Evolutionary conservation across 306 rosid genomes (phyloP), one percentile per base, ranked within the genome.

Genomic region (Phaseolus lunatus): DNA sequence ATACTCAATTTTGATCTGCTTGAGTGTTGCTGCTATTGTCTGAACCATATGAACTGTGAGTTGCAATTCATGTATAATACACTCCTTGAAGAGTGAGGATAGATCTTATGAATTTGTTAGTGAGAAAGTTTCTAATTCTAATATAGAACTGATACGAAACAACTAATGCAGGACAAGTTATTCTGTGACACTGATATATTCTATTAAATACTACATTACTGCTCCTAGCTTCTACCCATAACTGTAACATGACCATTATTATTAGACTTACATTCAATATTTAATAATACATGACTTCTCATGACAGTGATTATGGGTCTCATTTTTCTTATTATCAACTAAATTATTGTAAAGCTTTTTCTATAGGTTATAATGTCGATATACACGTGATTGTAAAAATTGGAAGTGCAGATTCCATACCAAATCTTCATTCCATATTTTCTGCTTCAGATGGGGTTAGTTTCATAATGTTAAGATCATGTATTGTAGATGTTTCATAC

Each of bases 391-490:
- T 87, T 81, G 97, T 92, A 23, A 95, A 95, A 87, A 95, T 95
- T 86, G 98, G 92, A 86, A 92, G 98, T 83, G 98, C 98, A 1
- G 97, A 95, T 85, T 95, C 97, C 49, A 95, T 95, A 44, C 90
- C 90, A 47, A 95, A 95, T 85, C 97, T 95, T 71, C 98, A 87
- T 39, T 89, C 97, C 19, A 95, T 92, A 78, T 87, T 95, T 82
- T 82, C 87, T 35, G 98, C 97, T 78, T 90, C 97, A 67, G 96
- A 95, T 73, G 97, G 98, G 97, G 98, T 95, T 84, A 49, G 98
- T 83, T 72, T 67, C 68, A 54, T 63, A 56, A 54, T 41, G 49
- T 24, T 52, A 53, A 43, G 57, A 74, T 73, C 9, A 65, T 37
- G 54, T 57, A 48, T 72, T 62, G 27, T 66, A 56, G 73, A 31